These are phyloP conservation scores for Atkinsonella texensis DNA, from an alignment of 2,329 filamentous ascomycete species.

Conservation along the genomic window DNA sequence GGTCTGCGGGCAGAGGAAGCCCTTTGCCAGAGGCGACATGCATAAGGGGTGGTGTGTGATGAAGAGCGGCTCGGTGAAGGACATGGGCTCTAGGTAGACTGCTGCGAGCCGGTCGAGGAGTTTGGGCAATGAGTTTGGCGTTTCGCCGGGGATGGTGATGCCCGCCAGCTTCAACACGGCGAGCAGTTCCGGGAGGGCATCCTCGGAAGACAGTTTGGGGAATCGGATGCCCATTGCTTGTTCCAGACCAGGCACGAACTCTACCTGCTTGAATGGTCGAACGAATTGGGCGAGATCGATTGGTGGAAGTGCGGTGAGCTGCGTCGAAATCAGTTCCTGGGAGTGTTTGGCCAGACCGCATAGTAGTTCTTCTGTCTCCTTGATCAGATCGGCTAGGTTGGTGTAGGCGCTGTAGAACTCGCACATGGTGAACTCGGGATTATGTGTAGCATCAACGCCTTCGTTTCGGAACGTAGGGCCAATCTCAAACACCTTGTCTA, in stretches of 20 bases:
- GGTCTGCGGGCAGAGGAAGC: conserved; percentile 56
- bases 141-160: conserved; percentile 53
- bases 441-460: conserved; percentile 81
- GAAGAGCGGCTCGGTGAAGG: conserved; percentile 57
- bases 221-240: conserved; percentile 50
- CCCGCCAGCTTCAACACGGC: conserved; percentile 42
- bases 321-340: conserved; percentile 29
- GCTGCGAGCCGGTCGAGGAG: conserved; percentile 73
- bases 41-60: conserved; percentile 83
- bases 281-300: conserved; percentile 36
- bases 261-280: conserved; percentile 52
- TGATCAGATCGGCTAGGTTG: conserved; percentile 62
- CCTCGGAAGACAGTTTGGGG: conserved; percentile 45
- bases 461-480: conserved; percentile 90
- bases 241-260: conserved; percentile 76
- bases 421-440: conserved; percentile 94
- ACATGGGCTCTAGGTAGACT: conserved; percentile 67
- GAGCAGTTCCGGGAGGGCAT: conserved; percentile 47
- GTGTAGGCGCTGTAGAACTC: conserved; percentile 90
- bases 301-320: conserved; percentile 33
- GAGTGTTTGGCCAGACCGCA: conserved; percentile 43
- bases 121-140: conserved; percentile 44
- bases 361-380: conserved; percentile 62
- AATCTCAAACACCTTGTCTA: conserved; percentile 86
- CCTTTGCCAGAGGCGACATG: conserved; percentile 86